Evolutionary conservation across 2,329 filamentous ascomycete genomes (phyloP).

Genomic region (Chalaropsis ovoidea): DNA sequence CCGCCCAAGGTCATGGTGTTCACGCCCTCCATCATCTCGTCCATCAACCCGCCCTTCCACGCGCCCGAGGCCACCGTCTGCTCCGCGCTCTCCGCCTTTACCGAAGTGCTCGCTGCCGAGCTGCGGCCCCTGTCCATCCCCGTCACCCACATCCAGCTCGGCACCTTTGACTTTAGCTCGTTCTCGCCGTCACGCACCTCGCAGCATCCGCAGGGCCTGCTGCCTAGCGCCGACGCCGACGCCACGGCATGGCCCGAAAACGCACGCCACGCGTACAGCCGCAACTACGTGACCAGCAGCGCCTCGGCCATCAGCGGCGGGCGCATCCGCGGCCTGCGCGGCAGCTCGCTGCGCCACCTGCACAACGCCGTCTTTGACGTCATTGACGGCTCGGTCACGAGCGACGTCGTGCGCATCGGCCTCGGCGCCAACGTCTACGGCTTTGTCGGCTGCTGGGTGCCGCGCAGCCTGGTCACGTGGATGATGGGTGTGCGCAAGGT

Average conservation of each 20-base stretch:
- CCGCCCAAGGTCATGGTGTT: conserved; percentile 64
- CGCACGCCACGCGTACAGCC: conserved; percentile 50
- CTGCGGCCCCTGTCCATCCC: conserved; percentile 64
- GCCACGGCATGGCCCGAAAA: conserved; percentile 54
- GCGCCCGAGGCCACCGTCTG: conserved; percentile 79
- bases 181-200: conserved; percentile 42
- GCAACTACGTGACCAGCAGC: conserved; percentile 50
- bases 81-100: conserved; percentile 77
- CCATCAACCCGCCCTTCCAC: conserved; percentile 68
- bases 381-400: conserved; percentile 54
- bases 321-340: conserved; percentile 50
- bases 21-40: conserved; percentile 70
- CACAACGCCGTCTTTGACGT: conserved; percentile 88
- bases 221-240: conserved; percentile 37
- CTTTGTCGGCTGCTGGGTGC: conserved; percentile 71
- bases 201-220: conserved; percentile 31
- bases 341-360: conserved; percentile 65
- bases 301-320: conserved; percentile 47
- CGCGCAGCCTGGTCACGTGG: conserved; percentile 70
- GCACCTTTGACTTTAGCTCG: conserved; percentile 74
- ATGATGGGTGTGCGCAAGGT: conserved; percentile 74
- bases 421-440: conserved; percentile 77
- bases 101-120: conserved; percentile 68
- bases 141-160: conserved; percentile 80
- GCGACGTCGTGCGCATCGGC: conserved; percentile 64